Evolutionary conservation across 768 basidiomycete species (phyloP).

Genomic region (Megacollybia marginata): DNA sequence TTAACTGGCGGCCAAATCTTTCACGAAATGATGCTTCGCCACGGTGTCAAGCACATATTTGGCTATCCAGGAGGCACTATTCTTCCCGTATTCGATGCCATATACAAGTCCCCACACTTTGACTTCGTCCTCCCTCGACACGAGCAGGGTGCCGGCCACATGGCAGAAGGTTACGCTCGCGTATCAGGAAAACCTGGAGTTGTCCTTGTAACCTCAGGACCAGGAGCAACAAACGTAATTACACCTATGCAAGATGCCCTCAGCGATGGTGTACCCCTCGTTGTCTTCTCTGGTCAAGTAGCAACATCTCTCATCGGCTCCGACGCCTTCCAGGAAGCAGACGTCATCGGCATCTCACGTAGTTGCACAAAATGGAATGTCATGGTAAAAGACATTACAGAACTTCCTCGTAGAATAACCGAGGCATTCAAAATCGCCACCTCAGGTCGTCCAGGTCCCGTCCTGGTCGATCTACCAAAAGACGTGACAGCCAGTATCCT

Average conservation of each 20-base stretch:
- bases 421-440: conserved; percentile 99
- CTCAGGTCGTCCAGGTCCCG: conserved; percentile 93
- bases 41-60: conserved; percentile 93
- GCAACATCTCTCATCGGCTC: conserved; percentile 99
- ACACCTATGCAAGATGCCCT: conserved; percentile 98
- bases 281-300: conserved; percentile 98
- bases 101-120: conserved; percentile 92
- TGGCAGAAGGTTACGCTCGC: conserved; percentile 98
- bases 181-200: conserved; percentile 97
- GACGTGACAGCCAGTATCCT: conserved; percentile 94
- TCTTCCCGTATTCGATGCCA: conserved; percentile 98
- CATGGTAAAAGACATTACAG: conserved; percentile 96
- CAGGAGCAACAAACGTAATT: conserved; percentile 95
- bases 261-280: conserved; percentile 87
- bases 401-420: conserved; percentile 92
- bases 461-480: conserved; percentile 98
- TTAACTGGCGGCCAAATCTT: conserved; percentile 96
- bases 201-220: conserved; percentile 95
- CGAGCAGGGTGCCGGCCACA: conserved; percentile 97
- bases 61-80: conserved; percentile 98
- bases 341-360: conserved; percentile 91
- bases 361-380: conserved; percentile 99
- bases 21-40: conserved; percentile 99
- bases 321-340: conserved; percentile 98
- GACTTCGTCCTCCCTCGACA: conserved; percentile 94